Conservation (phyloP, 805 yeast genomes). For the Yarrowia sp. region DNA sequence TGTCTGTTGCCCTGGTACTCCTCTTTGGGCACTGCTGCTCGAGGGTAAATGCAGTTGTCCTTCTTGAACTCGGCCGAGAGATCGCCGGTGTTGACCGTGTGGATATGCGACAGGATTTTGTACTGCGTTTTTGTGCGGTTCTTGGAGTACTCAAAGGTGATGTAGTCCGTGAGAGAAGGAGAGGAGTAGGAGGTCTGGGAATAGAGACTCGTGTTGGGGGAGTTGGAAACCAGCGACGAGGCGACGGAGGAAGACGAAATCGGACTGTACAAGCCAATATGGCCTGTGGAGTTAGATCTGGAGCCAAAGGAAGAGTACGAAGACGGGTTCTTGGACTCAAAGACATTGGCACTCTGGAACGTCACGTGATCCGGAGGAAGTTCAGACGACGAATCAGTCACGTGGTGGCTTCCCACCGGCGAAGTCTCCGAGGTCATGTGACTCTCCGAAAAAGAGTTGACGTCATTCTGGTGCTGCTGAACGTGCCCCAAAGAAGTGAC, state of each 20-base stretch:
- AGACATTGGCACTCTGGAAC: neutral
- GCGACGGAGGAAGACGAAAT: neutral
- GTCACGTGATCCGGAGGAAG: too few species aligned
- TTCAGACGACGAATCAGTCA: too few species aligned
- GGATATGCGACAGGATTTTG: constrained; percentile 41
- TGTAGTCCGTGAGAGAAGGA: constrained; percentile 16
- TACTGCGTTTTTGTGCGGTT: constrained; percentile 36
- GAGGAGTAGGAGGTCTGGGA: neutral
- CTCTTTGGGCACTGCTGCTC: constrained; percentile 47
- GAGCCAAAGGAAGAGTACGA: neutral
- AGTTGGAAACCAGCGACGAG: neutral
- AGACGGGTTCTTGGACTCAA: neutral
- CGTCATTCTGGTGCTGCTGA: too few species aligned
- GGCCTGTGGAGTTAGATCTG: neutral
- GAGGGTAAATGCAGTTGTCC: constrained; percentile 49
- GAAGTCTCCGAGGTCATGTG: too few species aligned
- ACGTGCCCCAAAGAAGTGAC: too few species aligned
- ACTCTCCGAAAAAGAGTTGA: too few species aligned
- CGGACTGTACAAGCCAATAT: neutral
- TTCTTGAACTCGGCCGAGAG: constrained; percentile 40
- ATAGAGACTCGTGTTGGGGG: neutral
- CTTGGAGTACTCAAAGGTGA: constrained; percentile 40
- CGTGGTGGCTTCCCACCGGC: too few species aligned
- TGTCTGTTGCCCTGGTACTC: constrained; percentile 48
- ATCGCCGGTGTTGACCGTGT: constrained; percentile 31